A percentile compares a stretch with the other conserved stretches of the same genome.
These are phyloP conservation scores for Fusarium sp. DNA, from an alignment of 2,329 filamentous ascomycete genomes.

Conservation along the genomic window DNA sequence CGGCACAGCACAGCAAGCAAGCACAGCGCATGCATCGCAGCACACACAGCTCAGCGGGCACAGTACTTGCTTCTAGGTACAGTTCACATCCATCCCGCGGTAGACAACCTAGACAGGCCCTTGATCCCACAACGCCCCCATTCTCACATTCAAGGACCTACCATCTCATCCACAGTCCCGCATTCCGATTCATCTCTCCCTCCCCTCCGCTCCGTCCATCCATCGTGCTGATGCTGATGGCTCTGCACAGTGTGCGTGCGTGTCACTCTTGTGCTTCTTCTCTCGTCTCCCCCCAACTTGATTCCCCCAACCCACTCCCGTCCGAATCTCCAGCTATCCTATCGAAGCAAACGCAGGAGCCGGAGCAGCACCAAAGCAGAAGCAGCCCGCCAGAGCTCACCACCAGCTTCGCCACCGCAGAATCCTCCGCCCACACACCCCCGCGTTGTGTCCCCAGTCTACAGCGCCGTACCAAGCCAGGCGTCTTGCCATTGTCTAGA, in stretches of 20 bases:
- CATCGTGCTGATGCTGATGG: conserved; percentile 16
- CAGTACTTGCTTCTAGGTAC: neutral
- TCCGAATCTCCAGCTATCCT: neutral
- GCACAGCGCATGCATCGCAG: neutral
- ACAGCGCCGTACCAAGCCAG: conserved; percentile 17
- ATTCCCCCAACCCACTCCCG: conserved; percentile 33
- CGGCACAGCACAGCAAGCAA: conserved; percentile 2
- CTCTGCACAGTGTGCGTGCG: conserved; percentile 35
- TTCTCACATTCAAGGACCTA: conserved; percentile 25
- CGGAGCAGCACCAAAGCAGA: conserved; percentile 18
- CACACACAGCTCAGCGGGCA: neutral
- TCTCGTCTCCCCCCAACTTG: conserved; percentile 23
- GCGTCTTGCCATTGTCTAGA: conserved; percentile 35
- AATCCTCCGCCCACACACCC: conserved; percentile 29
- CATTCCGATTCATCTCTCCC: conserved; percentile 36
- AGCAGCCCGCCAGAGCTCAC: conserved; percentile 28
- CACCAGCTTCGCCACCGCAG: conserved; percentile 25
- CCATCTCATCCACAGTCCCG: conserved; percentile 31
- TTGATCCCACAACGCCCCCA: conserved; percentile 1
- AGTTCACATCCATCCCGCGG: neutral
- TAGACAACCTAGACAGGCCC: neutral
- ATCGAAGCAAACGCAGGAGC: conserved; percentile 24
- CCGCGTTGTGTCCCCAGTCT: conserved; percentile 34
- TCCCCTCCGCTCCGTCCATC: conserved; percentile 3
- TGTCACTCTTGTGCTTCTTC: conserved; percentile 25